A percentile compares a stretch with the other conserved stretches of the same genome.
Conservation (phyloP, 2,329 filamentous ascomycete species). For the Claviceps monticola region DNA sequence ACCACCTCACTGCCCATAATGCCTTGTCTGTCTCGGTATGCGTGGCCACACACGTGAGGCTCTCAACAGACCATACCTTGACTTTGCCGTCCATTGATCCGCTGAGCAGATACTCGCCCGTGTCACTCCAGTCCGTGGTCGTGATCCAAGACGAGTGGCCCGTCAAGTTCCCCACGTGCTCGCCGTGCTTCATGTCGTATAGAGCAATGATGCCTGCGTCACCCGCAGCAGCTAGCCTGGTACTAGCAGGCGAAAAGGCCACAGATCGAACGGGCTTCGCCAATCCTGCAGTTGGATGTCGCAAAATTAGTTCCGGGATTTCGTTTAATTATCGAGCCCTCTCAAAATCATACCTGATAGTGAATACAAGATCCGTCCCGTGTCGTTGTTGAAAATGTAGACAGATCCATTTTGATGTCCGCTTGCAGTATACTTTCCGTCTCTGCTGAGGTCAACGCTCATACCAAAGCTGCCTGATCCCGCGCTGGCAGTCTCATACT, state of each 20-base stretch:
- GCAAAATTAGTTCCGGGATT: neutral
- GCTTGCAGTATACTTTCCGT: slow-evolving; percentile 77
- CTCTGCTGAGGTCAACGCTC: slow-evolving; percentile 64
- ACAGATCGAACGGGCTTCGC: slow-evolving; percentile 76
- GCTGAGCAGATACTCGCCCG: slow-evolving; percentile 80
- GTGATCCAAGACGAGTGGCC: slow-evolving; percentile 82
- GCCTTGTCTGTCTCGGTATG: slow-evolving; percentile 81
- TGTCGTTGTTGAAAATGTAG: slow-evolving; percentile 91
- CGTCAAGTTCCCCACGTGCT: slow-evolving; percentile 74
- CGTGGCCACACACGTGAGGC: slow-evolving; percentile 74
- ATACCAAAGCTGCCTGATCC: slow-evolving; percentile 78
- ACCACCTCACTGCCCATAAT: slow-evolving; percentile 73
- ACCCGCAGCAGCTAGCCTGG: slow-evolving; percentile 75
- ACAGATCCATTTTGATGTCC: slow-evolving; percentile 86
- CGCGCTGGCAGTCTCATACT: slow-evolving; percentile 65
- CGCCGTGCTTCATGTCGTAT: slow-evolving; percentile 84
- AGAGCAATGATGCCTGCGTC: slow-evolving; percentile 80
- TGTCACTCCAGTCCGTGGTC: slow-evolving; percentile 82
- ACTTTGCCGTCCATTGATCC: slow-evolving; percentile 86
- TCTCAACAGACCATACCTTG: slow-evolving; percentile 89
- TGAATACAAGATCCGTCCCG: slow-evolving; percentile 71
- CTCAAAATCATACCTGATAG: slow-evolving; percentile 47
- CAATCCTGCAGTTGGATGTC: slow-evolving; percentile 40
- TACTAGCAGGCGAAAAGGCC: slow-evolving; percentile 75
- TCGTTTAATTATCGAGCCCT: too few relatives aligned